A percentile compares a stretch with the other conserved stretches of the same genome.
phyloP scores from a whole-genome alignment of 2,329 filamentous ascomycete species.

The Hymenoscyphus fructigenus region DNA sequence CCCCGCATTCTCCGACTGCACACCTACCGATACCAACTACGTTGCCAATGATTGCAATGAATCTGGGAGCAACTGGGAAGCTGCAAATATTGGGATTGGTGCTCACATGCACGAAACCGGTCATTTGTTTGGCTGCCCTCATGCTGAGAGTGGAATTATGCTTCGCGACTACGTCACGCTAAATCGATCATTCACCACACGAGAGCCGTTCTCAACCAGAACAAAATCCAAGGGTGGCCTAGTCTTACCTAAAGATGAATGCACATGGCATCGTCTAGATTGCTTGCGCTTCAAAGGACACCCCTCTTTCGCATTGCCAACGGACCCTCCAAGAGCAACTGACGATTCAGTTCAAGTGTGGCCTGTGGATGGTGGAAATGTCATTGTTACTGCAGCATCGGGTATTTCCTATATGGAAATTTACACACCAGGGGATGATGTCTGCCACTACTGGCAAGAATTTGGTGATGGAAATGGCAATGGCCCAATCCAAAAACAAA shows the following conservation, averaged over 20 bases:
- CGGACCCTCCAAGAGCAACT: slow-evolving; percentile 60
- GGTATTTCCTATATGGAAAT: slow-evolving; percentile 87
- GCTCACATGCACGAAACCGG: slow-evolving; percentile 90
- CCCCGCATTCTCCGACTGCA: slow-evolving; percentile 86
- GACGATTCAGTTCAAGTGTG: slow-evolving; percentile 85
- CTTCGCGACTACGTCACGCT: slow-evolving; percentile 80
- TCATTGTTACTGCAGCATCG: slow-evolving; percentile 74
- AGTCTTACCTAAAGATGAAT: slow-evolving; percentile 77
- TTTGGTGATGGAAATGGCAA: slow-evolving; percentile 63
- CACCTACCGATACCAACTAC: slow-evolving; percentile 75
- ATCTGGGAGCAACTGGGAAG: slow-evolving; percentile 88
- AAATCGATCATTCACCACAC: slow-evolving; percentile 77
- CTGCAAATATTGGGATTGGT: slow-evolving; percentile 91
- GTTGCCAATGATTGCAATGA: slow-evolving; percentile 87
- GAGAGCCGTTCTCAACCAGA: slow-evolving; percentile 83
- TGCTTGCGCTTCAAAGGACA: slow-evolving; percentile 86
- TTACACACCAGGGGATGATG: slow-evolving; percentile 73
- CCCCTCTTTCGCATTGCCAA: slow-evolving; percentile 82
- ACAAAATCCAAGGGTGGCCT: slow-evolving; percentile 80
- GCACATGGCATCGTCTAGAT: slow-evolving; percentile 87
- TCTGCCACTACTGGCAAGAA: slow-evolving; percentile 81
- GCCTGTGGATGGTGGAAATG: slow-evolving; percentile 74
- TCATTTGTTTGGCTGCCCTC: slow-evolving; percentile 85
- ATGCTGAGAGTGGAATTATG: slow-evolving; percentile 92
- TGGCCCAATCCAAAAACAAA: slow-evolving; percentile 65